A percentile compares a stretch with the other conserved stretches of the same genome.
Evolutionary conservation across 768 basidiomycete genomes (phyloP).

Genomic region (Candolleomyces aberdarensis): DNA sequence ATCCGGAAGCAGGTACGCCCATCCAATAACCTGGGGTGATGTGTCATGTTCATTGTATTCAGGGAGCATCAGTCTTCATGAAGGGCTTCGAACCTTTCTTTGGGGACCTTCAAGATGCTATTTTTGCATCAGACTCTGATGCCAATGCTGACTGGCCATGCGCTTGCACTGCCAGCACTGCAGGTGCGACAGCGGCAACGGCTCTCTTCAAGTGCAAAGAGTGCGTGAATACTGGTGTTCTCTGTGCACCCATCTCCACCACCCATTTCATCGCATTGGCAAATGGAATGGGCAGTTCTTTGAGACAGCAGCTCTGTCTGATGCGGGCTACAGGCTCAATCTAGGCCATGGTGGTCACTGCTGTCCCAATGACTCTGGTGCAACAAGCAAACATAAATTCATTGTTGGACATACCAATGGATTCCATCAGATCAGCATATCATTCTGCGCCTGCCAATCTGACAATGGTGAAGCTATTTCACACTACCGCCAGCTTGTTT

Average conservation of each 20-base stretch:
- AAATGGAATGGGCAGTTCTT: conserved; percentile 16
- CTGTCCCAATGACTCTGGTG: conserved; percentile 9
- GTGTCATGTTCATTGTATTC: no score
- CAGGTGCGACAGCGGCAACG: background rate
- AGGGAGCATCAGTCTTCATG: no score
- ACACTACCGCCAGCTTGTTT: conserved; percentile 2
- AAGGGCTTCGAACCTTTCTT: no score
- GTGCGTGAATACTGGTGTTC: background rate
- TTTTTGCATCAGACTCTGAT: background rate
- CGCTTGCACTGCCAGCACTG: background rate
- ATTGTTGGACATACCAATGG: conserved; percentile 17
- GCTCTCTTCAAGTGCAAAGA: background rate
- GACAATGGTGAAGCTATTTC: background rate
- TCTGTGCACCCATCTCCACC: conserved; percentile 6
- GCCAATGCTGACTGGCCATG: background rate
- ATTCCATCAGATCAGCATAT: conserved; percentile 9
- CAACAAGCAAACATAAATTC: background rate
- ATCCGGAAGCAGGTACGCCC: no score
- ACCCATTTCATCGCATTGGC: conserved; percentile 16
- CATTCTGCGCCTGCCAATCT: conserved; percentile 10
- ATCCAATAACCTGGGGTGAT: no score
- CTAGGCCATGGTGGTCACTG: conserved; percentile 15
- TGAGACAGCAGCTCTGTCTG: conserved; percentile 1
- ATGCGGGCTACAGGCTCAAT: conserved; percentile 4
- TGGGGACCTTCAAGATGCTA: background rate